Evolutionary conservation across 768 basidiomycete genomes (phyloP).

Genomic region (Panaeolus cyanescens): DNA sequence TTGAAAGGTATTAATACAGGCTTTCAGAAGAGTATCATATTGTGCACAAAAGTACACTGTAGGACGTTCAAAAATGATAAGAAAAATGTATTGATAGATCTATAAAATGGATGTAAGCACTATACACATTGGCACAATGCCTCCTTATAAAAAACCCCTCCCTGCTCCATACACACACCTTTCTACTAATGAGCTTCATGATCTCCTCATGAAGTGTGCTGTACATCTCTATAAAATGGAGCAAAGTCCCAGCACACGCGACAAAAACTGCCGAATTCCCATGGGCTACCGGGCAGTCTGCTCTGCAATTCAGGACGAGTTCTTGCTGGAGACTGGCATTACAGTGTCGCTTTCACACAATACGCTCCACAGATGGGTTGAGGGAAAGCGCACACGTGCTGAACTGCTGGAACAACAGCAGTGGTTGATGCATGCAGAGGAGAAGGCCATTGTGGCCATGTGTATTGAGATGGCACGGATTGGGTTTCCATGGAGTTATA

Average conservation of each 20-base stretch:
- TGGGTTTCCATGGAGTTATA: conserved; percentile 2
- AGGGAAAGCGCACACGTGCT: neutral
- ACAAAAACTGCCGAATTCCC: too few species aligned
- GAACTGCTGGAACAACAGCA: neutral
- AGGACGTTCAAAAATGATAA: too few species aligned
- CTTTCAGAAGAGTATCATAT: too few species aligned
- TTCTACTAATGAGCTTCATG: neutral
- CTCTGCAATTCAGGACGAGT: too few species aligned
- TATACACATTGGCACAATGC: neutral
- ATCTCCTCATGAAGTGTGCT: neutral
- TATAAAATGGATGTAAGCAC: neutral
- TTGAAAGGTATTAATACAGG: too few species aligned
- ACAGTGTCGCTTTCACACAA: neutral
- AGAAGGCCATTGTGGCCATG: too few species aligned
- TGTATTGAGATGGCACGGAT: neutral
- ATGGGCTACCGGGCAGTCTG: too few species aligned
- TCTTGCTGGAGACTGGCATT: too few species aligned
- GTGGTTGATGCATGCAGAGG: too few species aligned
- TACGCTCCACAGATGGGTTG: neutral
- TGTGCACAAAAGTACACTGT: too few species aligned
- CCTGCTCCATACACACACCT: neutral
- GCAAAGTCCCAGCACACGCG: too few species aligned
- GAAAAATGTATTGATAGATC: too few species aligned
- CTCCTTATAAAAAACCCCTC: neutral
- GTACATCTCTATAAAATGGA: neutral